Evolutionary conservation across 2,329 filamentous ascomycete species (phyloP), one percentile per base, ranked within the genome.

Genomic region (Blumeriella jaapii): DNA sequence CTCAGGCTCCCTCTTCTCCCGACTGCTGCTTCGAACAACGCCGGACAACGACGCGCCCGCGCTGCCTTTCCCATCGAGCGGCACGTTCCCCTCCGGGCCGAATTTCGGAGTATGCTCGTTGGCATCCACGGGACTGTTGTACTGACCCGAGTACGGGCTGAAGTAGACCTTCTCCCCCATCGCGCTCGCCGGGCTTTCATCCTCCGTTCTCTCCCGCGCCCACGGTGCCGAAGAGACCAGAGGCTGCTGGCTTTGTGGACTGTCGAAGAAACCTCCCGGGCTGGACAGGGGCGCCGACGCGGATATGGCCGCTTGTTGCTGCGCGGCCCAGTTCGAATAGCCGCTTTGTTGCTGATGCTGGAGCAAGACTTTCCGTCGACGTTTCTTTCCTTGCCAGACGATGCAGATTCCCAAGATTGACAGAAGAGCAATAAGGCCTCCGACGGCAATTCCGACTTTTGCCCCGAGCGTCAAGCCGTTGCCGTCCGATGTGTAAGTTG

Each of bases 111-210:
- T 12, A 6, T 34, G 32, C 6, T 35, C 28, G 31, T 29, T 46
- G 39, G 48, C 50, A 2, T 36, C 45, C 4, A 71, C 61, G 1
- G 73, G 73, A 47, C 70, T 75, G 53, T 61, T 71, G 55, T 66
- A 76, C 40, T 73, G 68, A 25, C 70, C 74, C 13, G 61, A 63
- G 49, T 77, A 78, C 0, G 74, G 73, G 3, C 70, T 74, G 44
- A 74, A 65, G 55, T 75, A 72, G 5, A 60, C 63, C 14, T 52
- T 49, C 32, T 54, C 51, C 3, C 41, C 42, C 8, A 40, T 40
- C 63, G 72, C 16, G 65, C 44, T 49, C 2, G 42, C 39, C 1
- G 51, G 52, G 26, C 41, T 47, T 11, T 47, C 41, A 8, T 52
- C 46, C 4, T 42, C 32, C 15, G 6, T 16, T 10, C 12, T 22